Evolutionary conservation across 192 early-diverging fungal genomes (phyloP).

Genomic region (Powellomyces hirtus): DNA sequence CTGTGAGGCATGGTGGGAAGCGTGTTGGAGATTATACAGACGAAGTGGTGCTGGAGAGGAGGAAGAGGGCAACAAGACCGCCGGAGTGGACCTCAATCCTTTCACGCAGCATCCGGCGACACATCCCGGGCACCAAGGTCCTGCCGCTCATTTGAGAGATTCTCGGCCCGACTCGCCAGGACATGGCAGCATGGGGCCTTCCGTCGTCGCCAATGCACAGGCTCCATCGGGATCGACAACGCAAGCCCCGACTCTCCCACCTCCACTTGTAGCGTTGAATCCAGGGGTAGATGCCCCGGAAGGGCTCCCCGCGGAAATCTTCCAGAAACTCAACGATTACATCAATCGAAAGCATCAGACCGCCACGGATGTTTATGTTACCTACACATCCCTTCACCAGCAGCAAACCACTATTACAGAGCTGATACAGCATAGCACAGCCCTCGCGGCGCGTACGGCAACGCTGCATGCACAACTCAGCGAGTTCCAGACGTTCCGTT

Average conservation of each 20-base stretch:
- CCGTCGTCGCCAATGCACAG: background rate
- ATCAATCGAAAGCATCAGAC: conserved; percentile 45
- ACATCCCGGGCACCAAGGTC: background rate
- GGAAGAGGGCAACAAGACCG: conserved; percentile 13
- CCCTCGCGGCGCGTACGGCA: background rate
- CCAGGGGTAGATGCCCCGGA: conserved; percentile 43
- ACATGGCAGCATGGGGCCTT: too few relatives aligned
- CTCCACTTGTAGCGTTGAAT: conserved; percentile 1
- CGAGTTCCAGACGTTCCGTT: conserved; percentile 33
- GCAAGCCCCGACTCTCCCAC: conserved; percentile 7
- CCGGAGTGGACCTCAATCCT: conserved; percentile 33
- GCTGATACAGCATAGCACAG: background rate
- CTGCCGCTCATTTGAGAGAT: background rate
- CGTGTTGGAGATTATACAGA: conserved; percentile 45
- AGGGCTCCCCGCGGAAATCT: conserved; percentile 43
- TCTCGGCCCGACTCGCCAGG: background rate
- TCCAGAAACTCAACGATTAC: conserved; percentile 49
- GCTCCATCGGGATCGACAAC: too few relatives aligned
- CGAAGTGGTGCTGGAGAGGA: conserved; percentile 27
- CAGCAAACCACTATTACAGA: conserved; percentile 39
- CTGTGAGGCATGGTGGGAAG: conserved; percentile 35
- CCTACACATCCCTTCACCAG: background rate
- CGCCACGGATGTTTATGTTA: conserved; percentile 36
- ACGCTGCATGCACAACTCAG: background rate
- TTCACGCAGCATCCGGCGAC: conserved; percentile 15